Percentiles rank a stretch among this genome's conserved stretches.
These are phyloP conservation scores for Plasmodium knowlesi DNA, from an alignment of 169 alveolate genomes.

Conservation along the genomic window DNA sequence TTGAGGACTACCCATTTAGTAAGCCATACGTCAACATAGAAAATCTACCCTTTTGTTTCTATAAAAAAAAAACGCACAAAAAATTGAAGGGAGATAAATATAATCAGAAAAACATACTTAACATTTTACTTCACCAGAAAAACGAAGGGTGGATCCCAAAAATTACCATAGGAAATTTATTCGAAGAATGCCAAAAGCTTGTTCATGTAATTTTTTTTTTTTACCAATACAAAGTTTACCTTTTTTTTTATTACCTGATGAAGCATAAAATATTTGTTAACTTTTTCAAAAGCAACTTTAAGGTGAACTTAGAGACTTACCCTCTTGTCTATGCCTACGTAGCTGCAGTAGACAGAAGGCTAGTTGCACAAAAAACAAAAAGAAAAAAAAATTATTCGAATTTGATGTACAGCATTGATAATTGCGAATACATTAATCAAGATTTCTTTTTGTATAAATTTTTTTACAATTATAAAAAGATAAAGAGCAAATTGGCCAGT, in stretches of 20 bases:
- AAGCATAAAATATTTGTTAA: constrained; percentile 56
- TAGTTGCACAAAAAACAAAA: constrained; percentile 19
- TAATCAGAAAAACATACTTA: constrained; percentile 54
- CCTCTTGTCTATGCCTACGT: constrained; percentile 30
- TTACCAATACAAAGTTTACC: constrained; percentile 68
- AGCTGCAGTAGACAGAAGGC: constrained; percentile 11
- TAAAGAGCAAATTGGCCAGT: constrained; percentile 21
- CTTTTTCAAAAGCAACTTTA: constrained; percentile 18
- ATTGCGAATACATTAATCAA: constrained; percentile 65
- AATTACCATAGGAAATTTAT: constrained; percentile 48
- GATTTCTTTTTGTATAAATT: constrained; percentile 46
- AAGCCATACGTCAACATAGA: constrained; percentile 37
- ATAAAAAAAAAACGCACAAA: constrained; percentile 17
- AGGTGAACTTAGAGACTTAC: background rate
- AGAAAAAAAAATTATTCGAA: constrained; percentile 51
- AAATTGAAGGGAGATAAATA: constrained; percentile 62
- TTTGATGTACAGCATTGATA: constrained; percentile 33
- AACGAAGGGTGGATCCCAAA: constrained; percentile 52
- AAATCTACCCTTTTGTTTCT: constrained; percentile 32
- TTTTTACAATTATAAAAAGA: constrained; percentile 45
- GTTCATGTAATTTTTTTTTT: constrained; percentile 44
- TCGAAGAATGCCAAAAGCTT: constrained; percentile 54
- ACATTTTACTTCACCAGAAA: constrained; percentile 6
- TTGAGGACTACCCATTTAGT: constrained; percentile 70
- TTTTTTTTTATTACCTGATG: constrained; percentile 42